phyloP scores from a whole-genome alignment of 164 flowering plant species.

The Annona cherimola region DNA sequence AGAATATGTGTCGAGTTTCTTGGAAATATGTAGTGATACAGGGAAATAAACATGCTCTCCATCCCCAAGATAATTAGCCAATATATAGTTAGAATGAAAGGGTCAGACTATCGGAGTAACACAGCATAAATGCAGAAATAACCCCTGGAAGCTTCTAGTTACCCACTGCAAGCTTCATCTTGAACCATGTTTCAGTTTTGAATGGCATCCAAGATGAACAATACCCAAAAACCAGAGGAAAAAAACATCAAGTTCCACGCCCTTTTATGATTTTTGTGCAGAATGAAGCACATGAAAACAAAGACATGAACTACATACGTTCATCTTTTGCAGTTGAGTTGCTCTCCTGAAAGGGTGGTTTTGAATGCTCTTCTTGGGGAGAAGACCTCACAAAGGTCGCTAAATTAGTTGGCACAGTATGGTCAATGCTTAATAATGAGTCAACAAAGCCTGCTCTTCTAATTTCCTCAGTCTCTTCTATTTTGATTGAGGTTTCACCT shows the following conservation, averaged over 20 bases:
- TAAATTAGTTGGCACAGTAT: slow-evolving; percentile 16
- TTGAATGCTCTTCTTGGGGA: slow-evolving; percentile 19
- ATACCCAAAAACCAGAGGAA: not conserved
- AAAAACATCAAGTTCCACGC: not conserved
- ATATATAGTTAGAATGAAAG: not conserved
- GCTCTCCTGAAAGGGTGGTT: slow-evolving; percentile 21
- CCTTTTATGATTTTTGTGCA: not conserved
- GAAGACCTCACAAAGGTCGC: slow-evolving; percentile 10
- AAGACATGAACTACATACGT: slow-evolving; percentile 34
- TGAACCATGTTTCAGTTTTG: too few relatives aligned
- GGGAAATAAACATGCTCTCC: not conserved
- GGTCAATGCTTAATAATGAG: slow-evolving; percentile 42
- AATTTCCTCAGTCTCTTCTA: slow-evolving; percentile 43
- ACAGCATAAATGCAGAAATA: not conserved
- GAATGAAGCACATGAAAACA: not conserved
- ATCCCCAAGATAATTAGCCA: not conserved
- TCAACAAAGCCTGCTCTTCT: slow-evolving; percentile 78
- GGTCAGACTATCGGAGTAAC: not conserved
- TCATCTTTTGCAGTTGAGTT: slow-evolving; percentile 17
- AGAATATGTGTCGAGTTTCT: not conserved
- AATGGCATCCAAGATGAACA: not conserved
- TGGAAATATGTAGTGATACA: not conserved
- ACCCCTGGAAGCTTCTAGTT: not conserved
- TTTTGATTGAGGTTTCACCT: slow-evolving; percentile 43
- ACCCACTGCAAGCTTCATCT: not conserved